phyloP scores from a whole-genome alignment of 176 grass and related monocot genomes.

The Ensete ventricosum region DNA sequence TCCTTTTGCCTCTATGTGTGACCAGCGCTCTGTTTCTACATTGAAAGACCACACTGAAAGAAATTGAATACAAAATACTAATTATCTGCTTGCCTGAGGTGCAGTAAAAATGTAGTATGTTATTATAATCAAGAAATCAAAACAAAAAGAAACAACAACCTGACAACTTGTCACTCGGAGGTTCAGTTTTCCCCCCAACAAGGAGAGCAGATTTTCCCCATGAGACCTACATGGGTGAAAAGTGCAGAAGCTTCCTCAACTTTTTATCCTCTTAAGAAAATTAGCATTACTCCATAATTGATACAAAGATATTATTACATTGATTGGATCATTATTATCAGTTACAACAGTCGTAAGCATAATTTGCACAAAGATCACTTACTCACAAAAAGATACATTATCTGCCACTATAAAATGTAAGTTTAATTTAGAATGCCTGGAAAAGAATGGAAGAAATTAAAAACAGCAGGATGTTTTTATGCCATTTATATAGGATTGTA shows the following conservation, averaged over 20 bases:
- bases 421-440: no score
- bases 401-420: no score
- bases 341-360: background rate
- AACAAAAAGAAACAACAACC: constrained; percentile 39
- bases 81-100: constrained; percentile 17
- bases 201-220: constrained; percentile 88
- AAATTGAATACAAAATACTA: constrained; percentile 34
- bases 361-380: background rate
- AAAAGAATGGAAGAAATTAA: no score
- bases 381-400: background rate
- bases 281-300: background rate
- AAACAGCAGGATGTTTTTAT: no score
- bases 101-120: constrained; percentile 8
- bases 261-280: background rate
- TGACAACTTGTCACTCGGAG: constrained; percentile 61
- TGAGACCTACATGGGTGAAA: constrained; percentile 41
- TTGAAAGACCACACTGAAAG: constrained; percentile 85
- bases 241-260: background rate
- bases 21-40: constrained; percentile 70
- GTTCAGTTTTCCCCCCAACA: constrained; percentile 89
- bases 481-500: no score
- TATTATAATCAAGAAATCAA: constrained; percentile 17
- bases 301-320: background rate
- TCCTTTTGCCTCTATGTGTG: constrained; percentile 68
- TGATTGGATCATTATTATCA: background rate